Base-by-base conservation (phyloP, 2,329 filamentous ascomycete genomes). In the Herpomyces periplanetae region DNA sequence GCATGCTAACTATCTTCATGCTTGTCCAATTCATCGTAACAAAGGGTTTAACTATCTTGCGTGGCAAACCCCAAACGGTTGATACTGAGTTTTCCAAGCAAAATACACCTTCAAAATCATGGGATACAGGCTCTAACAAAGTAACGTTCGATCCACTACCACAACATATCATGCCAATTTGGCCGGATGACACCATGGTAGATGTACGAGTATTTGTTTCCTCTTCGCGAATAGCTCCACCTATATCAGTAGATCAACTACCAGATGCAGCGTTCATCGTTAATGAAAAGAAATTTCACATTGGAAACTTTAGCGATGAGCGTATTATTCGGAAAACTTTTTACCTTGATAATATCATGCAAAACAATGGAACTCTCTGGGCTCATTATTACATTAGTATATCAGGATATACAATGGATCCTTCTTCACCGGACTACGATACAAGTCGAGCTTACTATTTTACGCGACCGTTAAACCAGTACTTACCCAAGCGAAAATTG, bases 291-390 rank as follows among this genome's bases (percentile, higher is more conserved):
- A 48, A 50, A 25, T 91, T 87, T 38, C 53, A 51, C 19, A 45
- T 75, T 21, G 64, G 64, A 24, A 61, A 84, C 38, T 69, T 49
- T 33, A 61, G 56, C 22, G 71, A 91, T 31, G 60, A 51, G 32
- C 55, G 80, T 22, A 49, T 61, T 21, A 49, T 73, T 22, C 59
- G 75, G 28, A 65, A 64, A 4, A 59, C 47, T 14, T 69, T 96
- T 33, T 41, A 47, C 3, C 57, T 91, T 3, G 75, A 80, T 2
- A 45, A 47, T 25, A 47, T 54, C 16, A 71, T 85, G 1, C 73
- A 88, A 44, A 51, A 71, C 28, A 91, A 91, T 35, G 71, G 68
- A 13, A 88, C 75, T 1, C 50, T 96, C 5, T 88, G 68, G 58
- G 75, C 66, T 2, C 80, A 96, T 37, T 84, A 91, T 39, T 87